These are phyloP conservation scores for Gracilaria vermiculophylla DNA, from an alignment of 23 red algal species.

Conservation along the genomic window DNA sequence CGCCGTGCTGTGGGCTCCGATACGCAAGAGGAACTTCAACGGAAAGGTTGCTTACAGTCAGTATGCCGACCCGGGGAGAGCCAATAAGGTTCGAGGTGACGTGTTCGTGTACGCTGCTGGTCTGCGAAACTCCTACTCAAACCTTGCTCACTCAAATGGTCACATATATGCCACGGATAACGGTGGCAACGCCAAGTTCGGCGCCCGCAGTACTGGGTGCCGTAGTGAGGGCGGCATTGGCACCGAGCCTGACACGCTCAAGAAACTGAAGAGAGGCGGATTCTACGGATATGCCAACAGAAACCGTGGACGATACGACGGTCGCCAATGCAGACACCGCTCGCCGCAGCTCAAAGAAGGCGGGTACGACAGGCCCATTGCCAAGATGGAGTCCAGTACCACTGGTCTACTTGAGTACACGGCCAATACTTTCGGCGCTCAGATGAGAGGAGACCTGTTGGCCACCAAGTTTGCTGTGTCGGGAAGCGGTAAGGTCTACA, in stretches of 20 bases:
- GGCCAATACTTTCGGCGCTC: constrained; percentile 56
- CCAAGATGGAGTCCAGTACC: constrained; percentile 65
- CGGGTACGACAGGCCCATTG: constrained; percentile 54
- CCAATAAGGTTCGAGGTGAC: constrained; percentile 50
- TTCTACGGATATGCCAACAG: constrained; percentile 71
- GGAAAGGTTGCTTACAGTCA: constrained; percentile 58
- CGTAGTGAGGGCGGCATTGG: neutral
- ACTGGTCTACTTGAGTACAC: constrained; percentile 67
- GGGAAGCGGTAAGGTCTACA: constrained; percentile 49
- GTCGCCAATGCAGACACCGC: constrained; percentile 50
- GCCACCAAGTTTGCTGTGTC: constrained; percentile 70
- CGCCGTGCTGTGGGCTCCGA: constrained; percentile 32
- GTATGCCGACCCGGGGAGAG: constrained; percentile 28
- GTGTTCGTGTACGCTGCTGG: constrained; percentile 44
- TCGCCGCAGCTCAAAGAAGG: constrained; percentile 16
- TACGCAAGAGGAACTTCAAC: constrained; percentile 51
- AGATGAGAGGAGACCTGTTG: constrained; percentile 65
- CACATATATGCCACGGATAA: constrained; percentile 72
- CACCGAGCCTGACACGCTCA: constrained; percentile 52
- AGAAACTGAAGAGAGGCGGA: constrained; percentile 40
- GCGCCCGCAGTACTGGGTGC: constrained; percentile 37
- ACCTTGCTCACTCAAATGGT: constrained; percentile 60
- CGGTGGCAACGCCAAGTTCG: constrained; percentile 60
- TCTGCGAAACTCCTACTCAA: constrained; percentile 51
- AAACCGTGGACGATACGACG: constrained; percentile 59